Conservation (phyloP, 495 filamentous ascomycete genomes). For the Achaetomiella virescens region DNA sequence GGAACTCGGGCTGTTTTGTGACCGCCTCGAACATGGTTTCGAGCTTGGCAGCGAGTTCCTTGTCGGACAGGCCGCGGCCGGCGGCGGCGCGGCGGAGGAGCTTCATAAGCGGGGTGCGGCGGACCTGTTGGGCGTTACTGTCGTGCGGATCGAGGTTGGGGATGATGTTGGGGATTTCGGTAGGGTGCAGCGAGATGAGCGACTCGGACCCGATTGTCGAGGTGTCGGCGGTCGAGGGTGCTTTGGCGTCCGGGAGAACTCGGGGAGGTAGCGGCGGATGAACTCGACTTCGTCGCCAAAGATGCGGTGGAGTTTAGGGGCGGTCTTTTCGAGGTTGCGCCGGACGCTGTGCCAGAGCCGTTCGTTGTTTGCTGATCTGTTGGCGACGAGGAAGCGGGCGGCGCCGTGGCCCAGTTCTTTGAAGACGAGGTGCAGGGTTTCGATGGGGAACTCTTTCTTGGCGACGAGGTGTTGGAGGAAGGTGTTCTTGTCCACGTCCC, state of each 20-base stretch:
- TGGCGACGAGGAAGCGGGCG: slow-evolving; percentile 29
- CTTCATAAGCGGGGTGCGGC: slow-evolving; percentile 28
- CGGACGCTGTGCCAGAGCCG: slow-evolving; percentile 29
- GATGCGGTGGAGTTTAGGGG: slow-evolving; percentile 29
- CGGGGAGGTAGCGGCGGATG: slow-evolving; percentile 30
- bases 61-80: slow-evolving; percentile 20
- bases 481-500: slow-evolving; percentile 27
- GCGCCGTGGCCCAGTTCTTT: slow-evolving; percentile 28
- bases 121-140: slow-evolving; percentile 19
- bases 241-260: slow-evolving; percentile 24
- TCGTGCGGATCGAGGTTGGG: slow-evolving; percentile 12
- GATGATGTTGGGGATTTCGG: background rate
- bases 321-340: slow-evolving; percentile 22
- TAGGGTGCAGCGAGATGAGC: slow-evolving; percentile 10
- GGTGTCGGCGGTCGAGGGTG: slow-evolving; percentile 23
- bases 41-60: slow-evolving; percentile 20
- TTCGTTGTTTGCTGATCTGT: slow-evolving; percentile 23
- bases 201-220: slow-evolving; percentile 24
- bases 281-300: slow-evolving; percentile 32
- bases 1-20: slow-evolving; percentile 17
- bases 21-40: slow-evolving; percentile 17
- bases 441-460: slow-evolving; percentile 26
- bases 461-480: slow-evolving; percentile 28
- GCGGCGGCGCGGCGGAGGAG: slow-evolving; percentile 23
- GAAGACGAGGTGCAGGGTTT: slow-evolving; percentile 27